Percentiles rank a stretch among this genome's conserved stretches.
Conservation (phyloP, 2,329 filamentous ascomycete genomes). For the Pyrenophora seminiperda region DNA sequence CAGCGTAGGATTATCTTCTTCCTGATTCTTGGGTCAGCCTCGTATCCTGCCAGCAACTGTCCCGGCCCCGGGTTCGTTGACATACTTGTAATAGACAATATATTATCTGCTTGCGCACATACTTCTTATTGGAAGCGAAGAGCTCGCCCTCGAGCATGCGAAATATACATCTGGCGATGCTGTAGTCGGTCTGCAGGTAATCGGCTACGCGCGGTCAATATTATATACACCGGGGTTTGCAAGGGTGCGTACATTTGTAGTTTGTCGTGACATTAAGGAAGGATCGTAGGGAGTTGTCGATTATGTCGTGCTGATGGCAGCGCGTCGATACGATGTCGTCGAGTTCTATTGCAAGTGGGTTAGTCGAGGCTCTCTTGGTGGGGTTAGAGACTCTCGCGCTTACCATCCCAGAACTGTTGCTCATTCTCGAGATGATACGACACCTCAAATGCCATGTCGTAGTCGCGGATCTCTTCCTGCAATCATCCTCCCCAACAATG, state of each 20-base stretch:
- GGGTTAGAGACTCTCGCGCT: conserved; percentile 43
- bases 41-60: background rate
- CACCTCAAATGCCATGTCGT: conserved; percentile 69
- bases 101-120: conserved; percentile 90
- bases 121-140: conserved; percentile 76
- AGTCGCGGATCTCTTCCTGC: conserved; percentile 41
- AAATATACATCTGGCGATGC: conserved; percentile 79
- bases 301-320: conserved; percentile 66
- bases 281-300: conserved; percentile 84
- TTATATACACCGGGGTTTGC: background rate
- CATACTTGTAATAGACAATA: conserved; percentile 77
- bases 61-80: conserved; percentile 5
- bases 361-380: conserved; percentile 26
- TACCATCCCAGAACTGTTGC: conserved; percentile 89
- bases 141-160: conserved; percentile 76
- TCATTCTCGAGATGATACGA: conserved; percentile 74
- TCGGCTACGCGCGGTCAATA: conserved; percentile 58
- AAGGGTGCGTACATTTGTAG: conserved; percentile 63
- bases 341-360: conserved; percentile 59
- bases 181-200: conserved; percentile 76
- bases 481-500: conserved; percentile 45
- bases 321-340: conserved; percentile 66
- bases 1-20: conserved; percentile 80
- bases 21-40: conserved; percentile 58
- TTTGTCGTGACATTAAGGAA: conserved; percentile 80